These are phyloP conservation scores for Pneumocystis canis DNA, from an alignment of 1,139 yeast genomes.

Conservation along the genomic window DNA sequence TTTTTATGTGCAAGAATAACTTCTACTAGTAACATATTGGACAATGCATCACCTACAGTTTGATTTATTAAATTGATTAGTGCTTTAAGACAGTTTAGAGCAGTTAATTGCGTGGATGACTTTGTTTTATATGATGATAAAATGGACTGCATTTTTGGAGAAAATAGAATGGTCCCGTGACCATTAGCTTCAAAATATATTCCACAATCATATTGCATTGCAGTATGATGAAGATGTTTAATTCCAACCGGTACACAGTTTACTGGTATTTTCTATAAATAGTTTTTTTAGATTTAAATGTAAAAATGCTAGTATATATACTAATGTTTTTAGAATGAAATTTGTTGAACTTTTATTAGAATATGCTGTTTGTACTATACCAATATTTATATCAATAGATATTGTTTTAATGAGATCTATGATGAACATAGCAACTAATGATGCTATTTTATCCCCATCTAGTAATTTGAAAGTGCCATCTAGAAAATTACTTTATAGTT, in stretches of 20 bases:
- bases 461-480: slow-evolving; percentile 44
- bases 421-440: slow-evolving; percentile 61
- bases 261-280: slow-evolving; percentile 43
- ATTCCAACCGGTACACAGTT: slow-evolving; percentile 92
- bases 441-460: slow-evolving; percentile 91
- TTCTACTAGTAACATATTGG: slow-evolving; percentile 69
- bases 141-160: slow-evolving; percentile 37
- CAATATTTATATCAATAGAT: slow-evolving; percentile 36
- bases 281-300: background rate
- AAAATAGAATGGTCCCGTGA: slow-evolving; percentile 91
- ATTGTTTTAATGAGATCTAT: slow-evolving; percentile 35
- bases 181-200: slow-evolving; percentile 97
- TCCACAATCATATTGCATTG: slow-evolving; percentile 73
- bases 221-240: slow-evolving; percentile 83
- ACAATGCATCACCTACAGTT: slow-evolving; percentile 92
- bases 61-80: slow-evolving; percentile 71
- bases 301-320: background rate
- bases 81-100: slow-evolving; percentile 39
- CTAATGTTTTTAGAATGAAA: slow-evolving; percentile 46
- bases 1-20: slow-evolving; percentile 45
- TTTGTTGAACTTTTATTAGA: slow-evolving; percentile 88
- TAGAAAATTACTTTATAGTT: slow-evolving; percentile 11
- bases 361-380: slow-evolving; percentile 93
- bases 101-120: slow-evolving; percentile 28
- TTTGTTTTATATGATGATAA: slow-evolving; percentile 23